Percentiles rank a stretch among this genome's conserved stretches.
Evolutionary conservation across 129 eudicot genomes (phyloP).

Genomic region (carrot (Daucus carota)): DNA sequence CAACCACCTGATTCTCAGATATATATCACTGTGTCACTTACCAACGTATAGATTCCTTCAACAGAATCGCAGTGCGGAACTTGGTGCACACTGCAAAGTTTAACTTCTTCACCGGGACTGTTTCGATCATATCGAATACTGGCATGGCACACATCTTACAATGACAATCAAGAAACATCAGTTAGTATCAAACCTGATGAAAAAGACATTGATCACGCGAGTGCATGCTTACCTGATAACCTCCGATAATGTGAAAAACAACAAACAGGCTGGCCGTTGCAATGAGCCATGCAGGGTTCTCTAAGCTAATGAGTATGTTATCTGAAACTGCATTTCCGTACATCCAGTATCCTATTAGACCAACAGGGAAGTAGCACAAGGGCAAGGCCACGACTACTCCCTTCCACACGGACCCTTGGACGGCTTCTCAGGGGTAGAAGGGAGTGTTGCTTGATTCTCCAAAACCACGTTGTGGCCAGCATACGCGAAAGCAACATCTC

Average conservation of each 20-base stretch:
- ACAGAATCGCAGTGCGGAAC: conserved; percentile 36
- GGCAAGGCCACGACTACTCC: conserved; percentile 55
- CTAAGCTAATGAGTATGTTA: conserved; percentile 27
- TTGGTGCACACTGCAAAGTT: conserved; percentile 51
- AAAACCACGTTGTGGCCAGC: conserved; percentile 58
- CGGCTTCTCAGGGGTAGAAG: conserved; percentile 54
- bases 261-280: conserved; percentile 51
- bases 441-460: conserved; percentile 59
- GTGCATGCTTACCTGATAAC: conserved; percentile 41
- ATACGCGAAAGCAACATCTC: conserved; percentile 51
- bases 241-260: conserved; percentile 46
- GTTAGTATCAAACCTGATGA: not conserved
- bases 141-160: conserved; percentile 69
- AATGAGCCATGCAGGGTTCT: conserved; percentile 44
- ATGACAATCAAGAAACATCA: conserved; percentile 19
- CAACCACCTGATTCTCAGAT: not conserved
- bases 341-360: conserved; percentile 37
- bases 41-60: conserved; percentile 61
- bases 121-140: conserved; percentile 68
- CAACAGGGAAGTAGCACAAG: conserved; percentile 51
- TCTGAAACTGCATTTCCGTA: conserved; percentile 35
- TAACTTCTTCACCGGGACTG: conserved; percentile 53
- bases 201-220: not conserved
- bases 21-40: conserved; percentile 14
- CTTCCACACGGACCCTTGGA: conserved; percentile 56